A percentile compares a stretch with the other conserved stretches of the same genome.
Conservation (phyloP, 306 rosid genomes). For the Vigna hirtella region DNA sequence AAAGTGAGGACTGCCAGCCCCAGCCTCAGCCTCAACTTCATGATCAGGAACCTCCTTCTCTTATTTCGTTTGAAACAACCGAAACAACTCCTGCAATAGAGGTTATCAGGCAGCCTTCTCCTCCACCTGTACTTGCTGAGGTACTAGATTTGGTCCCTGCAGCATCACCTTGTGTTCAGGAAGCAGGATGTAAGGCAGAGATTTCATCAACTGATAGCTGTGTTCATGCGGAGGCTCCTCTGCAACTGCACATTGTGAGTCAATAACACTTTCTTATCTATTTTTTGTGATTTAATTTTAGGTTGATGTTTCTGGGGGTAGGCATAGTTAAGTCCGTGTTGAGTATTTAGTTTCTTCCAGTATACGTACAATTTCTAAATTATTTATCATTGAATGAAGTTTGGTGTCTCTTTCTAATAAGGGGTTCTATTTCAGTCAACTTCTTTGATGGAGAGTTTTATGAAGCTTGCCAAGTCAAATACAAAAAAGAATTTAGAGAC, state of each 20-base stretch:
- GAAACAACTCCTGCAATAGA: slow-evolving; percentile 61
- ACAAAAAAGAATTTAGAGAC: slow-evolving; percentile 90
- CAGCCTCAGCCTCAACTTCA: slow-evolving; percentile 37
- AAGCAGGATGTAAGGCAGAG: slow-evolving; percentile 56
- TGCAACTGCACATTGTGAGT: slow-evolving; percentile 90
- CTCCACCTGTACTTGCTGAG: slow-evolving; percentile 93
- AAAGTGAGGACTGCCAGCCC: slow-evolving; percentile 48
- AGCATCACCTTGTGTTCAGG: slow-evolving; percentile 61
- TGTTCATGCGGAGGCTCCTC: slow-evolving; percentile 71
- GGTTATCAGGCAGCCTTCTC: slow-evolving; percentile 87
- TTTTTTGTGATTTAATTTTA: background rate
- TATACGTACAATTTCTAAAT: slow-evolving; percentile 19
- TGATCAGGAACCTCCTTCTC: slow-evolving; percentile 65
- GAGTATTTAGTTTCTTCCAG: slow-evolving; percentile 38
- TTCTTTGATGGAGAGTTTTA: slow-evolving; percentile 83
- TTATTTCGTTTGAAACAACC: slow-evolving; percentile 79
- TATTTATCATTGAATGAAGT: background rate
- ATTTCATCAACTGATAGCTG: slow-evolving; percentile 56
- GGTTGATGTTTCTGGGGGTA: slow-evolving; percentile 24
- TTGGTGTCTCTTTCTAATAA: slow-evolving; percentile 31
- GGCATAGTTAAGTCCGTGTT: slow-evolving; percentile 30
- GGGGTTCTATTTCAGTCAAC: slow-evolving; percentile 74
- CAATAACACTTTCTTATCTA: slow-evolving; percentile 23
- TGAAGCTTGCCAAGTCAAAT: slow-evolving; percentile 91
- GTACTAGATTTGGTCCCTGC: slow-evolving; percentile 86